Base-by-base conservation (phyloP, 2,329 filamentous ascomycete genomes). In the Fusarium sp. region DNA sequence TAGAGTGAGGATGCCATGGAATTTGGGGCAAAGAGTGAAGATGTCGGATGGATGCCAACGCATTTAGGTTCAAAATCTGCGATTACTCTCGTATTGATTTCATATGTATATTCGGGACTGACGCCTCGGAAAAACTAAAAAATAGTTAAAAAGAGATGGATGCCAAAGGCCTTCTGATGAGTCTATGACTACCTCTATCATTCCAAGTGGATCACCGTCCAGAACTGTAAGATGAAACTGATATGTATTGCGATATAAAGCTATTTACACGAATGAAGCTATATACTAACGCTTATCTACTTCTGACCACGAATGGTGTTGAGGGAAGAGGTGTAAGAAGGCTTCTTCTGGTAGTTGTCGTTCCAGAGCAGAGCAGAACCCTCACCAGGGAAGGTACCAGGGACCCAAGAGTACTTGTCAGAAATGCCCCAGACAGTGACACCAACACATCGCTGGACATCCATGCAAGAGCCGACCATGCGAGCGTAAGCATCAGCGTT, bases 321-420 rank as follows among this genome's bases (percentile, higher is more conserved):
- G 18, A 63, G 18, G n/a, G 43, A n/a, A 22, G 61, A 64, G 18
- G 58, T 48, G 20, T 64, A 64, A 6, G 41, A 48, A 1, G 61
- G 61, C 61, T 64, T 64, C 58, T 64, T 64, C n/a, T 64, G 53
- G 18, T 40, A 64, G 61, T 47, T 64, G 10, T 64, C 61, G 6
- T 64, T 22, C 61, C 61, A 64, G 3, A 64, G 58, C 2, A 64
- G 22, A 30, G 61, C 61, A 30, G 61, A 64, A 2, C 61, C 61
- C 47, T 64, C 61, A 2, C 61, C 58, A 0, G 24, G 29, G 43
- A 64, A 64, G 3, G 61, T 64, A 2, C 32, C 11, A 4, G 58
- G 61, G 1, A 64, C 61, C 61, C 61, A 64, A 3, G 61, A 64
- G 2, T 64, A 64, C 58, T 64, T 64, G 9, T 64, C 61, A 4